Conservation (phyloP, 768 basidiomycete genomes). For the Collybia nuda region DNA sequence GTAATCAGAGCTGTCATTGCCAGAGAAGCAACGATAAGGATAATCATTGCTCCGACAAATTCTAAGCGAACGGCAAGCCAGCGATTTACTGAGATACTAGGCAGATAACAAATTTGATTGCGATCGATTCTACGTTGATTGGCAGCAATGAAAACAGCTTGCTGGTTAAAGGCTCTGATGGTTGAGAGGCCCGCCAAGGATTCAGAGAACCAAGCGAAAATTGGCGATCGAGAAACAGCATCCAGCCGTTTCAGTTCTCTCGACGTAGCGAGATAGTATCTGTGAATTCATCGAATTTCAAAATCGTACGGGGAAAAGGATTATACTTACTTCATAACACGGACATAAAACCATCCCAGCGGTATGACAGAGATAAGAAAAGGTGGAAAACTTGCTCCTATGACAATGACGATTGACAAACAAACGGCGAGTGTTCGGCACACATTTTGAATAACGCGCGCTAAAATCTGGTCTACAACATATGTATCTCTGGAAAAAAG, state of each 20-base stretch:
- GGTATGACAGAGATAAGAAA: constrained; percentile 79
- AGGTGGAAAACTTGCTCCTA: constrained; percentile 78
- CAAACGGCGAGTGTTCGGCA: constrained; percentile 63
- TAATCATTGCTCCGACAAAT: constrained; percentile 79
- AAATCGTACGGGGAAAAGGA: neutral
- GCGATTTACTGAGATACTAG: constrained; percentile 72
- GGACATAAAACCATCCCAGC: constrained; percentile 74
- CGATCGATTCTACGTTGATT: constrained; percentile 79
- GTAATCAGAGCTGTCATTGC: constrained; percentile 72
- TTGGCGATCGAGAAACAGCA: constrained; percentile 86
- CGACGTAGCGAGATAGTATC: constrained; percentile 86
- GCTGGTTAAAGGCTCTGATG: constrained; percentile 79
- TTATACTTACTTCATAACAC: constrained; percentile 67
- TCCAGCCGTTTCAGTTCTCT: constrained; percentile 88
- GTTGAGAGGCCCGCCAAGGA: constrained; percentile 75
- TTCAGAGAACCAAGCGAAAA: constrained; percentile 89
- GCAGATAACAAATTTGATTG: constrained; percentile 79
- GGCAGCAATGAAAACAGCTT: constrained; percentile 60
- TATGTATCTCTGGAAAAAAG: constrained; percentile 89
- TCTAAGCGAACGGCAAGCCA: constrained; percentile 88
- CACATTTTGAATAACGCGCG: constrained; percentile 70
- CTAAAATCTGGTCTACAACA: constrained; percentile 82
- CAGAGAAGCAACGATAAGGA: constrained; percentile 67
- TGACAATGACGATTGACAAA: constrained; percentile 65
- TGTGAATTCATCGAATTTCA: constrained; percentile 21